Evolutionary conservation across 768 basidiomycete genomes (phyloP).

Genomic region (Phaffia tasmanica): DNA sequence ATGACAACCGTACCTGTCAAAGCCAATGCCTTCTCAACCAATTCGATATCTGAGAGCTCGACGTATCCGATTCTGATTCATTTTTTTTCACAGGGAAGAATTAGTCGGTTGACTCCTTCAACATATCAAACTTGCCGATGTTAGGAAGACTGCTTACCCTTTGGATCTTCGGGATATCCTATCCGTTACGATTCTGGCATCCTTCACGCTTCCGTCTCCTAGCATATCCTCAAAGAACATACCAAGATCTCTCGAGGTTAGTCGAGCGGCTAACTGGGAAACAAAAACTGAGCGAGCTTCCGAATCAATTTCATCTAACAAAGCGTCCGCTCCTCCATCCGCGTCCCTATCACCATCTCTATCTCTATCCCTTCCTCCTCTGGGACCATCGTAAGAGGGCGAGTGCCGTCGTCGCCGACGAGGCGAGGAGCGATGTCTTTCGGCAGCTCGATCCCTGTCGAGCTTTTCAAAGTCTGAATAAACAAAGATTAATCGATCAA

Average conservation of each 20-base stretch:
- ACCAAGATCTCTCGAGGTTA: slow-evolving; percentile 92
- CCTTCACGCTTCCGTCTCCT: slow-evolving; percentile 85
- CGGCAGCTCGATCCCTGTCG: no score
- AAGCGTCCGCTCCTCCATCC: slow-evolving; percentile 43
- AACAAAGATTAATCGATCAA: no score
- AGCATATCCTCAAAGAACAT: slow-evolving; percentile 98
- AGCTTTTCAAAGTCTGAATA: not conserved
- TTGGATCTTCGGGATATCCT: slow-evolving; percentile 91
- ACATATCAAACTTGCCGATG: not conserved
- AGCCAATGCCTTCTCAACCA: slow-evolving; percentile 79
- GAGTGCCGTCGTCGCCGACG: slow-evolving; percentile 27
- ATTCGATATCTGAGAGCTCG: slow-evolving; percentile 80
- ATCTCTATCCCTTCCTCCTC: slow-evolving; percentile 16
- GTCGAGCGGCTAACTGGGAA: slow-evolving; percentile 90
- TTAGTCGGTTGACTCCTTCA: not conserved
- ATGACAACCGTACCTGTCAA: slow-evolving; percentile 92
- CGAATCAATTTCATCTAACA: slow-evolving; percentile 82
- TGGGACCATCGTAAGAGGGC: slow-evolving; percentile 45
- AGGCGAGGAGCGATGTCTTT: slow-evolving; percentile 12
- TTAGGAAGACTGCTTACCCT: slow-evolving; percentile 51
- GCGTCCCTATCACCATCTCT: not conserved
- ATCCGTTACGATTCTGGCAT: slow-evolving; percentile 92
- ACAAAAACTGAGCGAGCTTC: slow-evolving; percentile 98
- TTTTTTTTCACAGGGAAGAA: not conserved
- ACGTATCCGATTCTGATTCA: slow-evolving; percentile 82